These are phyloP conservation scores for Suhomyces guaymorum DNA, from an alignment of 1,139 yeast genomes.

Conservation along the genomic window DNA sequence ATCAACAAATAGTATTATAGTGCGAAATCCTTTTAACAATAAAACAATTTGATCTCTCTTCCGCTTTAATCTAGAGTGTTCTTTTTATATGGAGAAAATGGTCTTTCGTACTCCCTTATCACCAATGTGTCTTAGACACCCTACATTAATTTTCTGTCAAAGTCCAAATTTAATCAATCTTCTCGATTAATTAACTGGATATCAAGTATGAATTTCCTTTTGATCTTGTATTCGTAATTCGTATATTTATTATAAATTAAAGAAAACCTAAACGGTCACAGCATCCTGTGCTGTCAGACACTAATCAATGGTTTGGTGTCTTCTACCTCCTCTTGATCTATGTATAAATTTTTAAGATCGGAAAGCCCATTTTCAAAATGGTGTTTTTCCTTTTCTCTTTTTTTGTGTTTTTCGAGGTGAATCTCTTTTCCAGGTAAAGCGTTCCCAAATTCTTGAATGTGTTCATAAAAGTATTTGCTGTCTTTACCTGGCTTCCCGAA, in stretches of 20 bases:
- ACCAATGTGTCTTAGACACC: too few relatives aligned
- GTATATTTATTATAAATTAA: not conserved
- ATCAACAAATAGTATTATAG: too few relatives aligned
- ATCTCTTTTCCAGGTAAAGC: constrained; percentile 17
- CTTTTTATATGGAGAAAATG: too few relatives aligned
- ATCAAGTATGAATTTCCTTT: too few relatives aligned
- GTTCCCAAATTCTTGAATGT: constrained; percentile 23
- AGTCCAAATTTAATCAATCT: too few relatives aligned
- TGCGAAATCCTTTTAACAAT: too few relatives aligned
- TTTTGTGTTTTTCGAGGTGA: constrained; percentile 4
- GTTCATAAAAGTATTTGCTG: constrained; percentile 14
- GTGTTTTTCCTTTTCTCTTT: not conserved
- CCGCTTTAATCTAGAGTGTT: too few relatives aligned
- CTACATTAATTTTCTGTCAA: too few relatives aligned
- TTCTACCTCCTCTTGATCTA: constrained; percentile 10
- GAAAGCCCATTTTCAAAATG: not conserved
- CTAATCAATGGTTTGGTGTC: not conserved
- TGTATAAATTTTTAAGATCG: constrained; percentile 8
- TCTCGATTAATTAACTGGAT: too few relatives aligned
- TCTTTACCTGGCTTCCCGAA: constrained; percentile 15
- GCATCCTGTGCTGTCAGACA: not conserved
- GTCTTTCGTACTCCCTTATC: too few relatives aligned
- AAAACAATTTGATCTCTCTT: too few relatives aligned
- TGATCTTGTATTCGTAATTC: too few relatives aligned
- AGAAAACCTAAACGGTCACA: not conserved